phyloP scores from a whole-genome alignment of 306 rosid genomes.

The Biancaea sappan region DNA sequence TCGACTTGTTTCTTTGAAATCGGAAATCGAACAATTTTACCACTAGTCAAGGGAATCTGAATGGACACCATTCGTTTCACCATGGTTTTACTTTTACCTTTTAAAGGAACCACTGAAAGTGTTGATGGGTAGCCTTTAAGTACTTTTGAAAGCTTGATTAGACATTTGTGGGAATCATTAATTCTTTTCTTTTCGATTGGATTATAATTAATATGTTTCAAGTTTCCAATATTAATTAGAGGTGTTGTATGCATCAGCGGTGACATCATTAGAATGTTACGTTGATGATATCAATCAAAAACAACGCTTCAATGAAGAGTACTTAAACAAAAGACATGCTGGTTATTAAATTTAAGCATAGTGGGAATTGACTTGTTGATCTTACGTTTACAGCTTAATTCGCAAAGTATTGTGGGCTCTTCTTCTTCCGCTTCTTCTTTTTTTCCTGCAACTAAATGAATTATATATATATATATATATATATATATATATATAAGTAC shows the following conservation, averaged over 20 bases:
- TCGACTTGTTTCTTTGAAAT: slow-evolving; percentile 3
- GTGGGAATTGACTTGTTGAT: too few species aligned
- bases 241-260: background rate
- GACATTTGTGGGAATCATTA: slow-evolving; percentile 34
- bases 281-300: background rate
- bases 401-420: too few species aligned
- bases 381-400: too few species aligned
- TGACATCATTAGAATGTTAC: background rate
- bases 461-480: too few species aligned
- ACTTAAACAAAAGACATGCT: too few species aligned
- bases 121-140: slow-evolving; percentile 11
- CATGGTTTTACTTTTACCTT: slow-evolving; percentile 10
- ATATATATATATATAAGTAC: too few species aligned
- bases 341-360: too few species aligned
- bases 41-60: slow-evolving; percentile 42
- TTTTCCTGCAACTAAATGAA: too few species aligned
- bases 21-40: background rate
- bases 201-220: background rate
- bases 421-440: too few species aligned
- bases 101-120: slow-evolving; percentile 27
- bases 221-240: background rate
- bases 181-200: slow-evolving; percentile 25
- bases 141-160: slow-evolving; percentile 40
- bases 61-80: slow-evolving; percentile 45
- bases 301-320: too few species aligned